Percentiles rank a stretch among this genome's conserved stretches.
Evolutionary conservation across 768 basidiomycete species (phyloP).

Genomic region (Termitomyces sp.): DNA sequence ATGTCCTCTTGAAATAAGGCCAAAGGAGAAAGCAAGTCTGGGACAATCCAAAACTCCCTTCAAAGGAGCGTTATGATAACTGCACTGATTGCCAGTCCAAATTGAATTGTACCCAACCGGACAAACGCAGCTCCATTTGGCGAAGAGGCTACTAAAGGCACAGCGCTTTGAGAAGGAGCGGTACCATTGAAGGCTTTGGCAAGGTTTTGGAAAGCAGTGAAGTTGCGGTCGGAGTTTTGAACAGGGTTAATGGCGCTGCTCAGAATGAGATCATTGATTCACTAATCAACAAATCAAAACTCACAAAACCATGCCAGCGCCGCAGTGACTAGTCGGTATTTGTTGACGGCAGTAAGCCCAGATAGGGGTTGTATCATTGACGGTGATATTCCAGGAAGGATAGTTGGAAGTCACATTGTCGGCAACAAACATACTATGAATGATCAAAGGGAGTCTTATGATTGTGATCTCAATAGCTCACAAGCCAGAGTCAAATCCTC

Average conservation of each 20-base stretch:
- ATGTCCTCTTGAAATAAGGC: conserved; percentile 19
- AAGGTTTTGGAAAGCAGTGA: conserved; percentile 50
- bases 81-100: conserved; percentile 23
- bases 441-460: background rate
- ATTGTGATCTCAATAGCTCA: conserved; percentile 19
- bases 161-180: conserved; percentile 26
- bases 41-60: conserved; percentile 2
- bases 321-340: conserved; percentile 36
- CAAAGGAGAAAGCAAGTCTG: background rate
- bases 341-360: conserved; percentile 49
- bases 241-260: conserved; percentile 52
- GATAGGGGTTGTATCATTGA: conserved; percentile 52
- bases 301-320: conserved; percentile 51
- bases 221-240: conserved; percentile 42
- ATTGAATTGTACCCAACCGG: conserved; percentile 26
- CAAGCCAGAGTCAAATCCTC: conserved; percentile 58
- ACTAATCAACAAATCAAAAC: conserved; percentile 11
- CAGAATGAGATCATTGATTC: background rate
- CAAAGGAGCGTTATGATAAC: conserved; percentile 30
- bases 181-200: conserved; percentile 53
- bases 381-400: conserved; percentile 52
- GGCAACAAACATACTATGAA: conserved; percentile 33
- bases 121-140: conserved; percentile 28
- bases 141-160: conserved; percentile 16
- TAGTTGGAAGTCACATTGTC: conserved; percentile 34